phyloP scores from a whole-genome alignment of 257 asterid genomes.

The Prunella vulgaris region DNA sequence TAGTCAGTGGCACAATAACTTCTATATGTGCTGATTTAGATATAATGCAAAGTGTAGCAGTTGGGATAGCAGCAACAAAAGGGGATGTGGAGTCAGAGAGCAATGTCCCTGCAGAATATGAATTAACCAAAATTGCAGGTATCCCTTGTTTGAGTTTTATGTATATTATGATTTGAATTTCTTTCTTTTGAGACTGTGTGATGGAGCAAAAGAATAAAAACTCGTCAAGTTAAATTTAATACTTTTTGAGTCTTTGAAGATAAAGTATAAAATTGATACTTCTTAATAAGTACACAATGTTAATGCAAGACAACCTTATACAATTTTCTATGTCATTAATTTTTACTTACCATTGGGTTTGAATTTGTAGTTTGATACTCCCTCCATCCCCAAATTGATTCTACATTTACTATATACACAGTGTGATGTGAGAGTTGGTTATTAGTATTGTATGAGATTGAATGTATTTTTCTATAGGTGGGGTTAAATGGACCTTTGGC shows the following conservation, averaged over 20 bases:
- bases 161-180: neutral
- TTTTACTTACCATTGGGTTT: neutral
- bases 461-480: too few species aligned
- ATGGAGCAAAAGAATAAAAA: too few species aligned
- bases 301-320: too few species aligned
- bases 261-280: too few species aligned
- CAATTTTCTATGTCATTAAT: neutral
- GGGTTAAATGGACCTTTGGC: too few species aligned
- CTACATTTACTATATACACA: too few species aligned
- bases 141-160: neutral
- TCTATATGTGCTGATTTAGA: conserved; percentile 75
- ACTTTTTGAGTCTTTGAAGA: too few species aligned
- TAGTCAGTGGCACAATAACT: conserved; percentile 77
- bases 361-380: neutral
- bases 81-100: conserved; percentile 70
- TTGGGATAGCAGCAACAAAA: conserved; percentile 90
- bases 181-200: too few species aligned
- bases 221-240: too few species aligned
- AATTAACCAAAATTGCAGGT: conserved; percentile 60
- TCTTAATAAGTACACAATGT: neutral
- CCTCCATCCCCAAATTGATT: too few species aligned
- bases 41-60: conserved; percentile 81
- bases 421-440: too few species aligned
- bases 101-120: conserved; percentile 59
- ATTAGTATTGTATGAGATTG: too few species aligned